A percentile compares a stretch with the other conserved stretches of the same genome.
Evolutionary conservation across 257 asterid species (phyloP).

Genomic region (Gentiana dahurica): DNA sequence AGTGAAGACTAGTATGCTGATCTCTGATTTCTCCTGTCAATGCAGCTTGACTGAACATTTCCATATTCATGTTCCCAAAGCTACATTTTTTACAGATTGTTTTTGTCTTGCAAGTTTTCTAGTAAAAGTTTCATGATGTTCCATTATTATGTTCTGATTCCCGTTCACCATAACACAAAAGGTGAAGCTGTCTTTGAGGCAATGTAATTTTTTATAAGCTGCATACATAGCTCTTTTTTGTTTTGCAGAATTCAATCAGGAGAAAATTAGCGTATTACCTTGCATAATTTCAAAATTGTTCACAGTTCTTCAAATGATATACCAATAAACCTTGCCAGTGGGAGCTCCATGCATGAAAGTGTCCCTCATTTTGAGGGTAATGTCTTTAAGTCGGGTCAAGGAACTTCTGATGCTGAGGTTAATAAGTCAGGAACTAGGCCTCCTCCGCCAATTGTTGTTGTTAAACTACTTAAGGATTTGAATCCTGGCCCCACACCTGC

Average conservation of each 20-base stretch:
- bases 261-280: not conserved
- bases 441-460: conserved; percentile 12
- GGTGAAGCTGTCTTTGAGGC: conserved; percentile 7
- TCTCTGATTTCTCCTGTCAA: not conserved
- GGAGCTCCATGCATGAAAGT: conserved; percentile 17
- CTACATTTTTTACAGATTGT: not conserved
- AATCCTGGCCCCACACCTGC: conserved; percentile 41
- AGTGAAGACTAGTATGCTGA: not conserved
- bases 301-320: conserved; percentile 18
- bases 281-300: conserved; percentile 2
- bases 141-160: conserved; percentile 6
- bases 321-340: conserved; percentile 7
- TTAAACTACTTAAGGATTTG: conserved; percentile 12
- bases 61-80: not conserved
- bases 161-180: conserved; percentile 19
- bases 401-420: conserved; percentile 8
- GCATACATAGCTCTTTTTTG: not conserved
- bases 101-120: conserved; percentile 1
- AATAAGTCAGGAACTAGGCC: conserved; percentile 16
- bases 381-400: conserved; percentile 8
- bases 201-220: conserved; percentile 16
- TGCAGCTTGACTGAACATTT: not conserved
- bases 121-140: conserved; percentile 4
- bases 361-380: conserved; percentile 12
- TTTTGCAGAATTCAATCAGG: not conserved